Base-by-base conservation (phyloP, 1,284 basidiomycete genomes). In the Trichosporon asahii region DNA sequence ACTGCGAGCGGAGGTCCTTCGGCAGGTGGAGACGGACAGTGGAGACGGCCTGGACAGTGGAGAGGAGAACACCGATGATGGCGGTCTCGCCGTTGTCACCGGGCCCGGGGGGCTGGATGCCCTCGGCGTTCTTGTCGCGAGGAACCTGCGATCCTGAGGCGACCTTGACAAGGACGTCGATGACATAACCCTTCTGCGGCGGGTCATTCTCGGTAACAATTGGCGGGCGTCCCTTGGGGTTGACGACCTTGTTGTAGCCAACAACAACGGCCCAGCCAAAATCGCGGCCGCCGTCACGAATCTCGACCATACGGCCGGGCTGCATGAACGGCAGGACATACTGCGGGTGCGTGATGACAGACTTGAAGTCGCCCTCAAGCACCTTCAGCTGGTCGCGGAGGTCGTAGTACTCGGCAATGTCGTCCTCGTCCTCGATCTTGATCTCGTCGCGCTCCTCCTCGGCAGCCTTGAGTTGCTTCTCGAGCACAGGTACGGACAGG, bases 221-320 rank as follows among this genome's bases (percentile, higher is more conserved):
- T 0, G 79, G 77, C 33, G 79, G 72, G 14, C 77, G 76, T n/a
- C 79, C 79, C 76, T 91, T 79, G 12, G 74, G 78, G 55, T 76
- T 76, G 53, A 75, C 71, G 12, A 82, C 71, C 85, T 97, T 98
- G 81, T 94, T 91, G 80, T 91, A 98, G 78, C 93, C 95, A 76
- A 98, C 88, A 55, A 98, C 89, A 37, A 93, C 89, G 64, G 95
- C 95, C 97, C 97, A 99, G 6, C 95, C 96, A 83, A 97, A 99
- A 84, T 99, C 93, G 29, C 91, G 85, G 67, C 91, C 90, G 69
- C 91, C 89, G 79, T 97, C 88, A 77, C 91, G 91, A 76, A 99
- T 88, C 77, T 91, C 91, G 61, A 98, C 91, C 23, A 99, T 86
- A 8, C 97, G 90, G 53, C 97, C 97, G 29, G 91, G 87, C 81